phyloP scores from a whole-genome alignment of 768 basidiomycete species.

The Harrya chromipes region DNA sequence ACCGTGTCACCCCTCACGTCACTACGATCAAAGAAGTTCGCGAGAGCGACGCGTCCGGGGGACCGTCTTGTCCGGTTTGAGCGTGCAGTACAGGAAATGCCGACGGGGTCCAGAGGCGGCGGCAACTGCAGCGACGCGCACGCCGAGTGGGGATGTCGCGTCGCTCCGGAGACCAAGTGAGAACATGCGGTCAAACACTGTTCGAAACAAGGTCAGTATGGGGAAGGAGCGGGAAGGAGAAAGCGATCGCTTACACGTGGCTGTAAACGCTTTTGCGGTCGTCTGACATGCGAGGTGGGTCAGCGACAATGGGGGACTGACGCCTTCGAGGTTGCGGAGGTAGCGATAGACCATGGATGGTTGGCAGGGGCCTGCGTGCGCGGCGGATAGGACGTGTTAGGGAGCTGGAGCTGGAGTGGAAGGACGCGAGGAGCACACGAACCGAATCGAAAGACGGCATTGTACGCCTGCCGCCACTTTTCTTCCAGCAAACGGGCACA shows the following conservation, averaged over 20 bases:
- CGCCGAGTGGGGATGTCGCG: conserved; percentile 57
- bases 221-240: too few relatives aligned
- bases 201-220: not conserved
- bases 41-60: conserved; percentile 46
- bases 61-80: conserved; percentile 55
- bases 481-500: conserved; percentile 89
- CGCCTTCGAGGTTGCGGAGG: conserved; percentile 84
- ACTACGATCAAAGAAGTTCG: conserved; percentile 26
- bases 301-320: conserved; percentile 83
- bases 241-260: conserved; percentile 45
- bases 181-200: conserved; percentile 92
- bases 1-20: too few relatives aligned
- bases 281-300: conserved; percentile 87
- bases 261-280: conserved; percentile 85
- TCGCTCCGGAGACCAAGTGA: conserved; percentile 77
- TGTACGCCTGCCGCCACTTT: conserved; percentile 89
- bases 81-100: conserved; percentile 79
- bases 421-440: not conserved
- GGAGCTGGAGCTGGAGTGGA: not conserved
- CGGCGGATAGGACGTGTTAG: not conserved
- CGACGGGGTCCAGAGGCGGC: conserved; percentile 72
- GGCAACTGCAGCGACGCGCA: conserved; percentile 62
- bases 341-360: conserved; percentile 93
- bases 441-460: conserved; percentile 86
- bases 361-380: conserved; percentile 68